A percentile compares a stretch with the other conserved stretches of the same genome.
These are phyloP conservation scores for Exophiala calicioides DNA, from an alignment of 2,329 filamentous ascomycete genomes.

Conservation along the genomic window DNA sequence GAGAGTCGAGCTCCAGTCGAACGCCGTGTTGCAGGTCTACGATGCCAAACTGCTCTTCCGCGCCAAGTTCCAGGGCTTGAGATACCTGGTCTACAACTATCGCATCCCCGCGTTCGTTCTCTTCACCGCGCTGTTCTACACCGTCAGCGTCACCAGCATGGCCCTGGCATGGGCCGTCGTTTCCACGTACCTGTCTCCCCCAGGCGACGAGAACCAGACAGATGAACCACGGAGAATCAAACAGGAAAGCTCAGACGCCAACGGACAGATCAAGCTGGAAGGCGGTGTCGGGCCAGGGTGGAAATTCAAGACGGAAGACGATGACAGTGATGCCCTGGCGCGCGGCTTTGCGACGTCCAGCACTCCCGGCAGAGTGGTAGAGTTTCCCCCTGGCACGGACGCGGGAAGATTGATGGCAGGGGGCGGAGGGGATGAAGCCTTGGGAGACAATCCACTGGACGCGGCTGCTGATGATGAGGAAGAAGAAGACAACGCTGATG, in stretches of 20 bases:
- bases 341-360: constrained; percentile 14
- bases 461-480: constrained; percentile 28
- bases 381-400: constrained; percentile 19
- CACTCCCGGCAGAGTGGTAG: constrained; percentile 14
- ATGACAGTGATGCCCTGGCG: constrained; percentile 13
- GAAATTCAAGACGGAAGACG: constrained; percentile 35
- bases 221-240: constrained; percentile 12
- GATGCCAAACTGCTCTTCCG: constrained; percentile 66
- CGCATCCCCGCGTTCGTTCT: constrained; percentile 67
- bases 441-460: constrained; percentile 12
- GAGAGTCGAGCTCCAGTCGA: constrained; percentile 68
- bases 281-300: constrained; percentile 22
- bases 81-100: constrained; percentile 83
- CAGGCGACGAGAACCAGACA: constrained; percentile 13
- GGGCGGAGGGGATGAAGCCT: not conserved
- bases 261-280: constrained; percentile 31
- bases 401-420: no score
- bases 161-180: constrained; percentile 62
- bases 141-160: constrained; percentile 68
- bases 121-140: constrained; percentile 75
- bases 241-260: constrained; percentile 14
- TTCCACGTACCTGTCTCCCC: constrained; percentile 39
- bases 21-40: constrained; percentile 66
- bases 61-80: constrained; percentile 73
- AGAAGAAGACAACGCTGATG: no score